Percentiles rank a stretch among this genome's conserved stretches.
Conservation (phyloP, 345 rosid genomes). For the Syzygium oleosum region DNA sequence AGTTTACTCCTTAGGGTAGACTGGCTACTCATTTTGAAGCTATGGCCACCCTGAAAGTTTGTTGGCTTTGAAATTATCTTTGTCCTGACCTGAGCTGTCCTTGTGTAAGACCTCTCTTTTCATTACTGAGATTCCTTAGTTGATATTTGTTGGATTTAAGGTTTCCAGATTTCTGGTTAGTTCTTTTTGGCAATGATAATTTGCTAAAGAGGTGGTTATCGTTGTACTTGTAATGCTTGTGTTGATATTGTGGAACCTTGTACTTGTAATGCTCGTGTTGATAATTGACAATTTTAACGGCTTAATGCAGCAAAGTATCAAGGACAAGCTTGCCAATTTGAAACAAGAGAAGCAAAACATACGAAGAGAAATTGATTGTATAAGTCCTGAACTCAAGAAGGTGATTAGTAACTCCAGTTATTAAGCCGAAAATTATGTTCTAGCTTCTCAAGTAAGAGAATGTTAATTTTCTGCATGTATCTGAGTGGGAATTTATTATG, state of each 20-base stretch:
- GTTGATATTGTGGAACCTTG: neutral
- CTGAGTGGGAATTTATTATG: neutral
- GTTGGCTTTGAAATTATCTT: neutral
- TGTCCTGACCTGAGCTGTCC: neutral
- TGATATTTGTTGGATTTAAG: neutral
- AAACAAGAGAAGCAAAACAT: slow-evolving; percentile 66
- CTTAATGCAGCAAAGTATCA: slow-evolving; percentile 66
- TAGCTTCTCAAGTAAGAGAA: neutral
- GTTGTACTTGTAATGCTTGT: too few relatives aligned
- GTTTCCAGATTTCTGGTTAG: neutral
- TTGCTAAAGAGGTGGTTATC: neutral
- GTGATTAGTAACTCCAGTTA: slow-evolving; percentile 19
- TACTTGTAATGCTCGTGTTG: neutral
- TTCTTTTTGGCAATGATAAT: neutral
- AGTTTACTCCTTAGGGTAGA: neutral
- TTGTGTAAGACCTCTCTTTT: neutral
- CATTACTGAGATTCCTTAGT: neutral
- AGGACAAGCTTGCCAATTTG: slow-evolving; percentile 71
- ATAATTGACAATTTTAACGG: neutral
- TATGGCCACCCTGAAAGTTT: neutral
- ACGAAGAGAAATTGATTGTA: slow-evolving; percentile 48
- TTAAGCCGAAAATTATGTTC: neutral
- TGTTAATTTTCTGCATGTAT: neutral
- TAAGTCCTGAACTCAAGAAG: slow-evolving; percentile 67
- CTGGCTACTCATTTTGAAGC: neutral